Evolutionary conservation across 2,329 filamentous ascomycete genomes (phyloP), one percentile per base, ranked within the genome.

Genomic region (Lecanosticta acicola): DNA sequence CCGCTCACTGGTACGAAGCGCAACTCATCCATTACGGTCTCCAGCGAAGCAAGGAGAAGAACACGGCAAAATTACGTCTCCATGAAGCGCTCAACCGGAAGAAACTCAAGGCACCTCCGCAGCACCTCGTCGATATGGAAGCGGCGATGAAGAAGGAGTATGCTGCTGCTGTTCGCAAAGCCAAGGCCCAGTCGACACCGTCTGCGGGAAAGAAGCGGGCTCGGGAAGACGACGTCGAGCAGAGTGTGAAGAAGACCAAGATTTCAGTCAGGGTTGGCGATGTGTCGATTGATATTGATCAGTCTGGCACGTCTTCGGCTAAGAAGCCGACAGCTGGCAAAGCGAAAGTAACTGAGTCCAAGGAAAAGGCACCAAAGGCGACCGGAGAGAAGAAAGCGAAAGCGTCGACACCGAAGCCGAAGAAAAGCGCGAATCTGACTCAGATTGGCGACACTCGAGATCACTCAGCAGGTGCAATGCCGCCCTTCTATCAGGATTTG

Each of bases 1-100:
- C 78, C 0, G 78, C 70, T 1, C 77, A 82, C 51, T 84, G 75
- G 75, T 83, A 79, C 47, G 73, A 79, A 50, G 78, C 80, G 0
- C 79, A 84, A 51, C 69, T 83, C 9, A 63, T 80, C 3, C 80
- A 84, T 62, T 83, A 83, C 63, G 79, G 77, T 1, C 67, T 84
- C 0, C 68, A 67, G 4, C 70, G 72, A 0, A 78, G 76, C 14
- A 79, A 78, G 56, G 71, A 71, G 36, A 83, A 83, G 63, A 72
- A 76, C 17, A 71, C 73, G 0, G 79, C 79, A 8, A 77, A 79
- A 45, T 74, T 80, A 66, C 67, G 79, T 2, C 64, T 84, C 13
- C 69, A 76, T n/a, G 74, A 80, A 51, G 78, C 78, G 5, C 58
- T 81, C 48, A 76, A 73, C 29, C 63, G 62, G 2, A 71, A 69